Base-by-base conservation (phyloP, 805 yeast genomes). In the Zygotorulaspora danielsina region DNA sequence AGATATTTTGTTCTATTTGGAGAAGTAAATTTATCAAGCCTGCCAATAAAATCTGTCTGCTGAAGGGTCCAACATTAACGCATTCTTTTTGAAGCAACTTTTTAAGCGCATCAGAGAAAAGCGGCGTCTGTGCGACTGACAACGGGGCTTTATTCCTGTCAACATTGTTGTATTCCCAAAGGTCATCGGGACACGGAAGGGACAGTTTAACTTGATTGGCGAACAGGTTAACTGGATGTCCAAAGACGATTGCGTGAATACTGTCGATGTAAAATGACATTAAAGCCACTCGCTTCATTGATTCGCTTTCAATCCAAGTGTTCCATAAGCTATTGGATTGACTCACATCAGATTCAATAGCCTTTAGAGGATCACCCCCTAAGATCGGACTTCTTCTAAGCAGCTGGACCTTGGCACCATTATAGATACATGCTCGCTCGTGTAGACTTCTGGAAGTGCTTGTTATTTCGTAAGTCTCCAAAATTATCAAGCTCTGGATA, bases 221-320 rank as follows among this genome's bases (percentile, higher is more conserved):
- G 26, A 77, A 53, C 27, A 69, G 60, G 50, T 73, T 63, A 4
- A 40, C 21, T 39, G 81, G 77, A 61, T 84, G 93, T 4, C 89
- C 81, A 57, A 80, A 83, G 41, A 82, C 71, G 17, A 81, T 72
- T 32, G 85, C 81, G 63, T 84, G 93, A 3, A 78, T 70, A 3
- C 81, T 78, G 59, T 85, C 94, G 45, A 81, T 66, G 54, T 80
- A 81, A 55, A 84, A 84, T n/a, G 89, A 84, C 80, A 82, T 75
- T 42, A 79, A 75, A 1, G 89, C 82, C 1, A 81, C 72, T 39
- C 95, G 62, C 54, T 84, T 84, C 71, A 82, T 69, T 24, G 81
- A 74, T 58, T 84, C 95, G 22, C 77, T 73, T 38, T 81, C 84
- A 9, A 84, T 79, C 93, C 94, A 84, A 11, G 39, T 39, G 17